A percentile compares a stretch with the other conserved stretches of the same genome.
Evolutionary conservation across 345 rosid species (phyloP).

Genomic region (Salix dunnii): DNA sequence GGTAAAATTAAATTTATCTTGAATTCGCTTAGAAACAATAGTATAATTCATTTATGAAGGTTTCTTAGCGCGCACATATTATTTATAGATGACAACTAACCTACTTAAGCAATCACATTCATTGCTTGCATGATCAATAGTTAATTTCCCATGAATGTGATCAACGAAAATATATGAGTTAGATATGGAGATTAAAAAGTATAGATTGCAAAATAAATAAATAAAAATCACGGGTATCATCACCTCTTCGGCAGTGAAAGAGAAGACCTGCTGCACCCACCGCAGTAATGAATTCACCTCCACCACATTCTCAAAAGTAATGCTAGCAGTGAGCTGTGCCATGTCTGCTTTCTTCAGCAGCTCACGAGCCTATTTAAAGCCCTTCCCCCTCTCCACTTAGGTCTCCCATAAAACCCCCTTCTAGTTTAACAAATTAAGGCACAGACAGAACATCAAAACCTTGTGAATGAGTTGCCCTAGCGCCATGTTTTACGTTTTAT

Average conservation of each 20-base stretch:
- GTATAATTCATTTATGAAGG: too few species aligned
- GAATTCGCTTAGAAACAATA: background rate
- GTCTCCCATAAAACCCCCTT: constrained; percentile 10
- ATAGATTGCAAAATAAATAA: background rate
- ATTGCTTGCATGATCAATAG: background rate
- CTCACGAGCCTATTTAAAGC: constrained; percentile 74
- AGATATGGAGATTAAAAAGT: background rate
- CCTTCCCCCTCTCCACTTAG: constrained; percentile 4
- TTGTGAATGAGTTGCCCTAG: constrained; percentile 18
- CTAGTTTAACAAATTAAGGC: background rate
- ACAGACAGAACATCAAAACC: background rate
- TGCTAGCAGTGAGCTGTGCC: constrained; percentile 25
- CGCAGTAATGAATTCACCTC: constrained; percentile 20
- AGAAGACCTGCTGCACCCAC: constrained; percentile 23
- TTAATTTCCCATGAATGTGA: background rate
- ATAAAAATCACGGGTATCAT: background rate
- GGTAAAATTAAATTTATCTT: background rate
- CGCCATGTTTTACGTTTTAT: background rate
- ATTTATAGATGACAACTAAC: background rate
- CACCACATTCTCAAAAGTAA: constrained; percentile 22
- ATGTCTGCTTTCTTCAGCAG: constrained; percentile 23
- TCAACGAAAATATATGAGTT: background rate
- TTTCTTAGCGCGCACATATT: too few species aligned
- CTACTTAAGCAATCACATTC: background rate
- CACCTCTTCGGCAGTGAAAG: background rate